Conservation (phyloP, 164 flowering plant genomes). For the Amborella trichopoda region DNA sequence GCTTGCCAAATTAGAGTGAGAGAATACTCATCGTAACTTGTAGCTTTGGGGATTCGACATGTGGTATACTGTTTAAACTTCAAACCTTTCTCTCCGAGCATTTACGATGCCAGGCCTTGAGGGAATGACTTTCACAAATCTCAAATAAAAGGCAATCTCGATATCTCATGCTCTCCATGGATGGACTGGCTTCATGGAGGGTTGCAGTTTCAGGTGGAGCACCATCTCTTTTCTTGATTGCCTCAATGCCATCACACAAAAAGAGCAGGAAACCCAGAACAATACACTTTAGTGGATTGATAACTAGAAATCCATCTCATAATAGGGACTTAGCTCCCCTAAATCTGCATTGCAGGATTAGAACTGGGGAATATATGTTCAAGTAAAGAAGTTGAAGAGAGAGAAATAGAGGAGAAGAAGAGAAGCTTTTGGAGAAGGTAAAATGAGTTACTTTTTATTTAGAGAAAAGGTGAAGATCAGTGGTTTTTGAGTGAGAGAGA, state of each 20-base stretch:
- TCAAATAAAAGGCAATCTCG: slow-evolving; percentile 15
- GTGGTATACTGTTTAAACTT: slow-evolving; percentile 15
- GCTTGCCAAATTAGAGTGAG: slow-evolving; percentile 14
- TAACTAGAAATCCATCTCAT: too few species aligned
- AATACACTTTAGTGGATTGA: too few species aligned
- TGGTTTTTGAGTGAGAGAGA: too few species aligned
- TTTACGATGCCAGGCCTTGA: slow-evolving; percentile 12
- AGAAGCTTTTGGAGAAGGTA: too few species aligned
- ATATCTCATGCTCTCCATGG: slow-evolving; percentile 15
- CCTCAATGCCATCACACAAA: slow-evolving; percentile 18
- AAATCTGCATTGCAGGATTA: too few species aligned
- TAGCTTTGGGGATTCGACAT: slow-evolving; percentile 11
- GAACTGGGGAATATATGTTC: too few species aligned
- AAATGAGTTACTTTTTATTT: too few species aligned
- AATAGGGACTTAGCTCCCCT: too few species aligned
- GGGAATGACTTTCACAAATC: slow-evolving; percentile 17
- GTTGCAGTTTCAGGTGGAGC: slow-evolving; percentile 19
- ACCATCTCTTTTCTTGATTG: slow-evolving; percentile 18
- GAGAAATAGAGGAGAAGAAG: too few species aligned
- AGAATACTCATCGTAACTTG: slow-evolving; percentile 7
- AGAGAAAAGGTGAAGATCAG: too few species aligned
- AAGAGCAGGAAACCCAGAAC: too few species aligned
- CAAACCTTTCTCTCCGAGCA: slow-evolving; percentile 13
- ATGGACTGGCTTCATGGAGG: slow-evolving; percentile 27
- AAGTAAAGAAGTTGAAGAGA: too few species aligned